Base-by-base conservation (phyloP, 2,329 filamentous ascomycete genomes). In the Hypoxylon rubiginosum region DNA sequence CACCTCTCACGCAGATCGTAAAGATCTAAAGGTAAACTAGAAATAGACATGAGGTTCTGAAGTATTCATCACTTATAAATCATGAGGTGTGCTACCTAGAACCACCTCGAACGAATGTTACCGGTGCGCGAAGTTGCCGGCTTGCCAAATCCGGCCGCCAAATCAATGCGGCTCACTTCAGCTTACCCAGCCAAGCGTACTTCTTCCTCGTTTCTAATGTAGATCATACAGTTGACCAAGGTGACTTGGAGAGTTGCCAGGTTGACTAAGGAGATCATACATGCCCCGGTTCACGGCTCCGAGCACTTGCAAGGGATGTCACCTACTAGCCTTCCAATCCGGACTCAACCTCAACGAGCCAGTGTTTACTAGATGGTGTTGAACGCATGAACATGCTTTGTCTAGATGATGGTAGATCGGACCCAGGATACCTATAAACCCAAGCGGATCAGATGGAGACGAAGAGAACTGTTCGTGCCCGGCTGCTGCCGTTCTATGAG, bases 161-260 rank as follows among this genome's bases (percentile, higher is more conserved):
- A 54, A 60, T 69, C 34, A 69, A 71, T 73, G 72, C 71, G 65
- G 62, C 64, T 71, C 51, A 32, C 53, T n/a, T 21, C 17, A 26
- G 43, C 17, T 43, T 56, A 54, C 28, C 64, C 56, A 48, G 52
- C 54, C 58, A 58, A 45, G 32, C n/a, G 34, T 57, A 52, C 62
- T 63, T 49, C 67, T 55, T 62, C 50, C 46, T 64, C 66, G 74
- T 76, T 75, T 77, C 71, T 60, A 62, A 57, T 61, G 75, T 60
- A 73, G 74, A 77, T 76, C 75, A 77, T 57, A 76, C 75, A 72
- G 56, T 61, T 55, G 50, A 62, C 56, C 53, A 59, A 64, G 59
- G 58, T 54, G 21, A 50, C 54, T 41, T 64, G 65, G 52, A 61
- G 61, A 60, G 63, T 62, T 54, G 66, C 68, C 51, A 61, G 67